Evolutionary conservation across 139 green algal genomes (phyloP).

Genomic region (Coelastrella sp.): DNA sequence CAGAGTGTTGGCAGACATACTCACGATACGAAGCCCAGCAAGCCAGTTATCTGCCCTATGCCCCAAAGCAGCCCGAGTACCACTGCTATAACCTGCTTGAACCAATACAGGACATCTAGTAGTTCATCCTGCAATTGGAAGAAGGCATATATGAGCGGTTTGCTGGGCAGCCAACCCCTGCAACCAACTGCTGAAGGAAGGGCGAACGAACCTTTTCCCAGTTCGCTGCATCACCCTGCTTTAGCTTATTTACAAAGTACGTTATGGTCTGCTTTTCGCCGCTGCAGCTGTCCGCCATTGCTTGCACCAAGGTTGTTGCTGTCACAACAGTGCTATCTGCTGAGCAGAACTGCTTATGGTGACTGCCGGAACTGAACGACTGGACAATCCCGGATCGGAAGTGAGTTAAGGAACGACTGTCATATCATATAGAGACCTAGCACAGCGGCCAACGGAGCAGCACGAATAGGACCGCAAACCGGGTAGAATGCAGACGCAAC

Average conservation of each 20-base stretch:
- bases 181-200: neutral
- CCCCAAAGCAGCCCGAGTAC: conserved; percentile 35
- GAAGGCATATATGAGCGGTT: neutral
- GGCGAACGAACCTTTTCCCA: conserved; percentile 32
- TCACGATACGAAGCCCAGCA: conserved; percentile 28
- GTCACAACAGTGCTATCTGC: neutral
- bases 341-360: neutral
- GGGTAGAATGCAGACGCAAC: too few species aligned
- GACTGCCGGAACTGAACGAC: neutral
- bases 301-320: neutral
- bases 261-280: neutral
- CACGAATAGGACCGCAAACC: too few species aligned
- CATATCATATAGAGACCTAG: too few species aligned
- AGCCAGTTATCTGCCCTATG: conserved; percentile 1
- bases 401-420: too few species aligned
- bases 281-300: neutral
- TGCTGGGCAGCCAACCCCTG: neutral
- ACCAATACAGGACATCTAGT: conserved; percentile 39
- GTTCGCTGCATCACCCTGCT: neutral
- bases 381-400: too few species aligned
- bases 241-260: conserved; percentile 27
- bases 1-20: neutral
- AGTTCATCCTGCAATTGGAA: conserved; percentile 32
- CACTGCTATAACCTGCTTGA: neutral
- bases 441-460: too few species aligned